phyloP scores from a whole-genome alignment of 495 filamentous ascomycete genomes.

The Penicillium argentinense region DNA sequence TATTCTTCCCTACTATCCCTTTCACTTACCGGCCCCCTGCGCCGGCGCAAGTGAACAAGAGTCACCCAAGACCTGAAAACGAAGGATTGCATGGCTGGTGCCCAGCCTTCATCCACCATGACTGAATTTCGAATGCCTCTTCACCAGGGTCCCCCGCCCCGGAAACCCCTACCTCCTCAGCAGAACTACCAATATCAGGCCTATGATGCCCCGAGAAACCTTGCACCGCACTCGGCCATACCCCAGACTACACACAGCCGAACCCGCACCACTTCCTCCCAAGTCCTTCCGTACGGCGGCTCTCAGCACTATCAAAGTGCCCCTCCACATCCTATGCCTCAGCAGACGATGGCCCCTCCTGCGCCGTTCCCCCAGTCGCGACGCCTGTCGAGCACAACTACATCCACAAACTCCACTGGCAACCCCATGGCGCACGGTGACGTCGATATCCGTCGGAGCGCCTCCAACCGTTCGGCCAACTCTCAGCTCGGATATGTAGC shows the following conservation, averaged over 20 bases:
- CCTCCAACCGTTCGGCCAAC: constrained; percentile 59
- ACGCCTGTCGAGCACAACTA: constrained; percentile 72
- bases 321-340: constrained; percentile 19
- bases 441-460: constrained; percentile 70
- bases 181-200: constrained; percentile 34
- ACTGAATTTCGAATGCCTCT: constrained; percentile 45
- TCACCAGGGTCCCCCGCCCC: constrained; percentile 35
- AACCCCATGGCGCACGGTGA: constrained; percentile 43
- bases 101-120: constrained; percentile 37
- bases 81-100: constrained; percentile 28
- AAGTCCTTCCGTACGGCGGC: constrained; percentile 48
- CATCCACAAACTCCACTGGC: constrained; percentile 61
- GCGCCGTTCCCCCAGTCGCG: constrained; percentile 48
- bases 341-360: constrained; percentile 34
- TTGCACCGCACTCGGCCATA: constrained; percentile 30
- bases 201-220: constrained; percentile 31
- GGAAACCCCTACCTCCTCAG: constrained; percentile 35
- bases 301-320: constrained; percentile 28
- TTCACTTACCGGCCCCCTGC: neutral
- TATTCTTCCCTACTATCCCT: neutral
- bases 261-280: constrained; percentile 61
- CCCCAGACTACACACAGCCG: constrained; percentile 47
- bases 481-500: constrained; percentile 83
- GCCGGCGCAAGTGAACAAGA: constrained; percentile 7
- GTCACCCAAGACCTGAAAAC: neutral